These are phyloP conservation scores for Auriscalpium orientale DNA, from an alignment of 768 basidiomycete species.

Conservation along the genomic window DNA sequence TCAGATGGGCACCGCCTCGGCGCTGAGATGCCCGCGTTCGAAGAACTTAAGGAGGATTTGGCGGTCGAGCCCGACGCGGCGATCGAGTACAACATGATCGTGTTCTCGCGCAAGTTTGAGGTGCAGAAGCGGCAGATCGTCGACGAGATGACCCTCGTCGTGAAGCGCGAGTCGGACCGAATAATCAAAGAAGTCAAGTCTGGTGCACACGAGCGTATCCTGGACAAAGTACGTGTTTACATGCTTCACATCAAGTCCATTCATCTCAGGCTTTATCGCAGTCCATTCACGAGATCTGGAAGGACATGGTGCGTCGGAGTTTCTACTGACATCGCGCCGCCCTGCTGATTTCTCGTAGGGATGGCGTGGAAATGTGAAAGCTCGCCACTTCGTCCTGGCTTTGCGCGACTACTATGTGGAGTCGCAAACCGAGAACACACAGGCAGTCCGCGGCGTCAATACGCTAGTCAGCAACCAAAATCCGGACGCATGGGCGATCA, in stretches of 20 bases:
- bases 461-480: not conserved
- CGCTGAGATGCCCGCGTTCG: constrained; percentile 12
- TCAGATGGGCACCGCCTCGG: not conserved
- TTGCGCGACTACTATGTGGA: constrained; percentile 24
- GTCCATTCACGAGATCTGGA: constrained; percentile 10
- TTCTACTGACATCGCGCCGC: not conserved
- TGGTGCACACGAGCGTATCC: constrained; percentile 18
- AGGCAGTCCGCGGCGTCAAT: not conserved
- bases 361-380: constrained; percentile 1
- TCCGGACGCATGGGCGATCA: constrained; percentile 20
- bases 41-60: constrained; percentile 15
- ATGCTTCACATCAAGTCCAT: not conserved
- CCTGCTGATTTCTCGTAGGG: not conserved
- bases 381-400: constrained; percentile 7
- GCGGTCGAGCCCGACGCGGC: constrained; percentile 12
- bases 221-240: constrained; percentile 14
- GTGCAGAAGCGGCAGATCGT: not conserved
- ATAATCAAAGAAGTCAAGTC: constrained; percentile 8
- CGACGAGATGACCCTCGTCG: constrained; percentile 5
- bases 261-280: not conserved
- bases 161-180: constrained; percentile 7
- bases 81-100: constrained; percentile 8
- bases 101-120: constrained; percentile 14
- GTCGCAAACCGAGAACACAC: constrained; percentile 1
- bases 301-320: constrained; percentile 14